Percentiles rank a stretch among this genome's conserved stretches.
These are phyloP conservation scores for Nitzschia sp. DNA, from an alignment of 108 stramenopile genomes.

Conservation along the genomic window DNA sequence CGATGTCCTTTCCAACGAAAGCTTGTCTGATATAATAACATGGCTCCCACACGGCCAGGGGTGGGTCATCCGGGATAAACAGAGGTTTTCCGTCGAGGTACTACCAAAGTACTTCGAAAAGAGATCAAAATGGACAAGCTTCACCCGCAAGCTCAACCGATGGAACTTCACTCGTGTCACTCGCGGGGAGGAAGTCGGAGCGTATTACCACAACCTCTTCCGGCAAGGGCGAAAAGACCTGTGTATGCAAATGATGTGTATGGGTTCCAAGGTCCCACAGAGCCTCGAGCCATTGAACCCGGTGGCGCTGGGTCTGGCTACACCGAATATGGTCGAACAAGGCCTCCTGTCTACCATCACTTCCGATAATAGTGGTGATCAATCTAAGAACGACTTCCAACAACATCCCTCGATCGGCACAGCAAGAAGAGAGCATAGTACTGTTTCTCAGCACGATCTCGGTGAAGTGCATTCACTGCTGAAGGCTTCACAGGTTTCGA, in stretches of 20 bases:
- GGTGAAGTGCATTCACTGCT: too few relatives aligned
- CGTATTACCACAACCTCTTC: slow-evolving; percentile 46
- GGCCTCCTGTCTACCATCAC: too few relatives aligned
- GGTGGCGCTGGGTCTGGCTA: slow-evolving; percentile 29
- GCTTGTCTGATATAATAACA: slow-evolving; percentile 49
- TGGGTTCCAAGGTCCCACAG: slow-evolving; percentile 37
- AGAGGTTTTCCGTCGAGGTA: slow-evolving; percentile 49
- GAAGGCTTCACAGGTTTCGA: too few relatives aligned
- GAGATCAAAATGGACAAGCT: slow-evolving; percentile 51
- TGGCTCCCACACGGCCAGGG: slow-evolving; percentile 70
- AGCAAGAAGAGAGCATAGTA: too few relatives aligned
- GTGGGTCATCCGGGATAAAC: slow-evolving; percentile 62
- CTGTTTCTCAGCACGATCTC: too few relatives aligned
- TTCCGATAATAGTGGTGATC: too few relatives aligned
- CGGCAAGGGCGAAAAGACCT: not conserved
- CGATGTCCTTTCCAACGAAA: slow-evolving; percentile 49
- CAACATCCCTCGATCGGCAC: too few relatives aligned
- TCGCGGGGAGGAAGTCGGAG: slow-evolving; percentile 57
- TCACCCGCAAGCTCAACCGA: slow-evolving; percentile 60
- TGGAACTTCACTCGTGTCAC: slow-evolving; percentile 64
- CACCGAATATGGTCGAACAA: slow-evolving; percentile 17
- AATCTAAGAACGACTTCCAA: too few relatives aligned
- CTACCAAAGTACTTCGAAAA: slow-evolving; percentile 57
- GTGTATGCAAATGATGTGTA: slow-evolving; percentile 13
- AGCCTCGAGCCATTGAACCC: slow-evolving; percentile 33